These are phyloP conservation scores for Ceriops zippeliana DNA, from an alignment of 345 rosid species.

Conservation along the genomic window DNA sequence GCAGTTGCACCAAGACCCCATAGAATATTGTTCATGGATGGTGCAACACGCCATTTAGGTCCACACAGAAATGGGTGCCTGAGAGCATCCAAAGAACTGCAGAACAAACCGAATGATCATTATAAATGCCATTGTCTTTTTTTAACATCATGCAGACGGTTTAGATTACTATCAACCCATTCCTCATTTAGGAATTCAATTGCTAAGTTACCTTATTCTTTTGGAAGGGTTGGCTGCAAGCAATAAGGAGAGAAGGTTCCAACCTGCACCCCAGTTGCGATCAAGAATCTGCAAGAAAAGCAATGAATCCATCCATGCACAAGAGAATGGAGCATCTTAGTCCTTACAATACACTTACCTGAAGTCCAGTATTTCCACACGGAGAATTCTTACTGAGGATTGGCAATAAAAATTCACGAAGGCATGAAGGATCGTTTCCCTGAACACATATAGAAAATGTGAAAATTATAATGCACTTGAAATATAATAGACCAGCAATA, in stretches of 20 bases:
- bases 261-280: conserved; percentile 94
- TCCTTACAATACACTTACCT: conserved; percentile 41
- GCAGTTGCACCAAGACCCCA: conserved; percentile 98
- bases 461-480: background rate
- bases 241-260: conserved; percentile 83
- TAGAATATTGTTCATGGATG: conserved; percentile 82
- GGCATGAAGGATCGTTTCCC: conserved; percentile 91
- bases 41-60: conserved; percentile 88
- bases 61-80: conserved; percentile 95
- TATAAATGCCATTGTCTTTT: background rate
- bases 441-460: conserved; percentile 22
- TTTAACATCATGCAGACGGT: too few relatives aligned
- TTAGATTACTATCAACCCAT: too few relatives aligned
- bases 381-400: conserved; percentile 55
- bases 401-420: conserved; percentile 78
- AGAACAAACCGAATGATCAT: conserved; percentile 11
- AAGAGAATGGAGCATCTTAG: background rate
- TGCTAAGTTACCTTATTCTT: conserved; percentile 60
- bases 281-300: conserved; percentile 70
- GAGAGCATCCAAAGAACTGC: conserved; percentile 82
- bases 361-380: conserved; percentile 74
- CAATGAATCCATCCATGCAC: background rate
- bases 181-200: too few relatives aligned
- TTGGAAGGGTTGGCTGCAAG: conserved; percentile 71
- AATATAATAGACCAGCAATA: background rate